A percentile compares a stretch with the other conserved stretches of the same genome.
Conservation (phyloP, 352 stramenopile species). For the Globisporangium cylindrosporum region DNA sequence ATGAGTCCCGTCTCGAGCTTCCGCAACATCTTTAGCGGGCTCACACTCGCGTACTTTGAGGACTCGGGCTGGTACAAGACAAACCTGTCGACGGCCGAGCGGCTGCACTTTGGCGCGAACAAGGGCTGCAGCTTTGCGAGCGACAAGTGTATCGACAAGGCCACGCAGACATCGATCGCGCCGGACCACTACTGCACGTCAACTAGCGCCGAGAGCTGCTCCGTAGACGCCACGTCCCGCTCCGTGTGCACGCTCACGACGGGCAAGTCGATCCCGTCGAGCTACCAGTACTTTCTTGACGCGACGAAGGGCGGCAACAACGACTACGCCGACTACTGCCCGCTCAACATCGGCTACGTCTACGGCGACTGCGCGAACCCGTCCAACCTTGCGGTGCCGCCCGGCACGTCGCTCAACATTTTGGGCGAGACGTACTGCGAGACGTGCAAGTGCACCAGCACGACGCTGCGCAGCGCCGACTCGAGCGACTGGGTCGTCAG, state of each 20-base stretch:
- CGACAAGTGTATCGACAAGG: conserved; percentile 63
- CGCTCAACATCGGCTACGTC: conserved; percentile 68
- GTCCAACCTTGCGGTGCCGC: conserved; percentile 46
- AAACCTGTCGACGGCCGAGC: conserved; percentile 43
- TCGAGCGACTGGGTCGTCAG: conserved; percentile 60
- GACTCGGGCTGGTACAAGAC: conserved; percentile 82
- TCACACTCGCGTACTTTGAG: conserved; percentile 82
- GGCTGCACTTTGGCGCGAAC: conserved; percentile 65
- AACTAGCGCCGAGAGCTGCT: conserved; percentile 61
- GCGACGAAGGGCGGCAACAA: conserved; percentile 49
- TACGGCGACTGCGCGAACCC: conserved; percentile 63
- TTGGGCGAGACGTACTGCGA: conserved; percentile 73
- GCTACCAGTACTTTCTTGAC: conserved; percentile 67
- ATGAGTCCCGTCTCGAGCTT: conserved; percentile 79
- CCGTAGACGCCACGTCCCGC: conserved; percentile 63
- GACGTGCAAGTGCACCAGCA: conserved; percentile 67
- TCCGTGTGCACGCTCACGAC: conserved; percentile 60
- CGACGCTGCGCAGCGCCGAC: conserved; percentile 60
- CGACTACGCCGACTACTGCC: conserved; percentile 75
- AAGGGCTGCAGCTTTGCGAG: conserved; percentile 65
- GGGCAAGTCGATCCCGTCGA: conserved; percentile 35
- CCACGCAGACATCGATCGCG: conserved; percentile 36
- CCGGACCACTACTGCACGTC: conserved; percentile 67
- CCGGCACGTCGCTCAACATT: conserved; percentile 62
- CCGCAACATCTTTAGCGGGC: conserved; percentile 61